These are phyloP conservation scores for Erysimum cheiranthoides DNA, from an alignment of 345 rosid species.

Conservation along the genomic window DNA sequence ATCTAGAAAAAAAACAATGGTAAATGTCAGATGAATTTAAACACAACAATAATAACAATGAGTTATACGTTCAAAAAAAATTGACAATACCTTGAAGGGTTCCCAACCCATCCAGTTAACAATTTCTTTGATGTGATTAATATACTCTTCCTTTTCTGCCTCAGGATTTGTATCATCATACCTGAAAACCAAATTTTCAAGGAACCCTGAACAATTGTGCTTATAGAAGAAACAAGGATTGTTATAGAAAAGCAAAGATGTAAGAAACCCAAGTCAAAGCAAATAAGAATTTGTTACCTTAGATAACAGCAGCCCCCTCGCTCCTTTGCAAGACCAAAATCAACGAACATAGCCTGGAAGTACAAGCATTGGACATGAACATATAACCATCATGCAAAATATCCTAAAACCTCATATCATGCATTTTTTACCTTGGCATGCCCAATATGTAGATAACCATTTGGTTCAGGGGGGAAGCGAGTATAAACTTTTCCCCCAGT, in stretches of 20 bases:
- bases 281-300: constrained; percentile 54
- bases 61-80: background rate
- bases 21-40: constrained; percentile 27
- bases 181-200: constrained; percentile 49
- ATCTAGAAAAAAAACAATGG: constrained; percentile 58
- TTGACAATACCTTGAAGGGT: constrained; percentile 76
- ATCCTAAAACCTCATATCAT: constrained; percentile 5
- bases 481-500: constrained; percentile 83
- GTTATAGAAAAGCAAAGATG: background rate
- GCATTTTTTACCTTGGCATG: constrained; percentile 84
- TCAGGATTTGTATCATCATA: constrained; percentile 98
- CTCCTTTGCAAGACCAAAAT: constrained; percentile 96
- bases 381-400: constrained; percentile 10
- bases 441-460: constrained; percentile 98
- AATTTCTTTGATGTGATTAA: constrained; percentile 93
- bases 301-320: constrained; percentile 88
- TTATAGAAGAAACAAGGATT: constrained; percentile 8
- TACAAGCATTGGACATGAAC: constrained; percentile 18
- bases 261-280: constrained; percentile 17
- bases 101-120: constrained; percentile 99
- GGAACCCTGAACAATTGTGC: background rate
- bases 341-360: constrained; percentile 92
- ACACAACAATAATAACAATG: constrained; percentile 8
- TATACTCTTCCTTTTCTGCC: constrained; percentile 98
- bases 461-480: constrained; percentile 97